Conservation (phyloP, 1,284 basidiomycete species). For the Peniophora sp. region DNA sequence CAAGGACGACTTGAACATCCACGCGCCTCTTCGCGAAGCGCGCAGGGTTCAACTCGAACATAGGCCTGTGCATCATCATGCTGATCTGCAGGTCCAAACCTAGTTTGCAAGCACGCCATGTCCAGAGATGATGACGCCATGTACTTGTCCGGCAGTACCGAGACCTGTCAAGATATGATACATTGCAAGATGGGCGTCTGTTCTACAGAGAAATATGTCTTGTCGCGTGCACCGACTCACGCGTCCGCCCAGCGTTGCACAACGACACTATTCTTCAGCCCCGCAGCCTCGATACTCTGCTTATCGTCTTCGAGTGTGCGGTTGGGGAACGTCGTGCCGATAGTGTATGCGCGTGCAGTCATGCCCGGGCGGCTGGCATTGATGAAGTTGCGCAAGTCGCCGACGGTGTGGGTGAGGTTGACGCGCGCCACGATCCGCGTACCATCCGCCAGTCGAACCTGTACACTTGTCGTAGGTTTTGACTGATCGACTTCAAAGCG, state of each 20-base stretch:
- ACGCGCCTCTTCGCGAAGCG: too few relatives aligned
- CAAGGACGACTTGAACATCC: too few relatives aligned
- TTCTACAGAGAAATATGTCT: too few relatives aligned
- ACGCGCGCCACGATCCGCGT: constrained; percentile 83
- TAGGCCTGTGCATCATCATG: too few relatives aligned
- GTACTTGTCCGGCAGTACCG: too few relatives aligned
- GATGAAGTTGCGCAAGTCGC: constrained; percentile 82
- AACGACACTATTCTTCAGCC: constrained; percentile 77
- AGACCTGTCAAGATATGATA: too few relatives aligned
- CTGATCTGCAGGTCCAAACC: too few relatives aligned
- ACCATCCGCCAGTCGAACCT: constrained; percentile 87
- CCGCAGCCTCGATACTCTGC: constrained; percentile 69
- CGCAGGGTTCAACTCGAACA: too few relatives aligned
- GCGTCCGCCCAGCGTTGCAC: constrained; percentile 66
- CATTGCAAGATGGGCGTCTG: too few relatives aligned
- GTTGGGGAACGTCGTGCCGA: constrained; percentile 84
- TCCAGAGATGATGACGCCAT: too few relatives aligned
- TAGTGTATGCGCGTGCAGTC: constrained; percentile 57
- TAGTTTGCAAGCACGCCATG: too few relatives aligned
- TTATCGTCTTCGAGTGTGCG: constrained; percentile 60
- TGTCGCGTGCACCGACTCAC: not conserved
- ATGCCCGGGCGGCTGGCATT: constrained; percentile 81
- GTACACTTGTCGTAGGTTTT: constrained; percentile 84
- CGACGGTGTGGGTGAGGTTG: constrained; percentile 89
- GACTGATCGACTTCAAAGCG: constrained; percentile 78